These are phyloP conservation scores for Kurtzmaniella natalensis DNA, from an alignment of 1,139 yeast species.

Conservation along the genomic window DNA sequence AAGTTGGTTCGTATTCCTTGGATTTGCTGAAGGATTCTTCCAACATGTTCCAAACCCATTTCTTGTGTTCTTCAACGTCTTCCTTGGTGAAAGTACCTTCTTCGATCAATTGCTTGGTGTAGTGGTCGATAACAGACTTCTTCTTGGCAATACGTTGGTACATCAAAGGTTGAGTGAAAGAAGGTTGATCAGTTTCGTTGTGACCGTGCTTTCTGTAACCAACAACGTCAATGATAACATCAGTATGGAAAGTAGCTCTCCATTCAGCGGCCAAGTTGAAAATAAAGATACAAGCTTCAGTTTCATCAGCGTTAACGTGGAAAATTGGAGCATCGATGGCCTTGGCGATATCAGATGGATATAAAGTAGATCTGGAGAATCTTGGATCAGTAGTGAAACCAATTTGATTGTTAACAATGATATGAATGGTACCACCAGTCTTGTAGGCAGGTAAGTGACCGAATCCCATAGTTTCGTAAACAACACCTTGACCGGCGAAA, in stretches of 20 bases:
- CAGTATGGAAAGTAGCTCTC: conserved; percentile 95
- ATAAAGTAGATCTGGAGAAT: conserved; percentile 94
- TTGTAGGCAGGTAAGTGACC: conserved; percentile 89
- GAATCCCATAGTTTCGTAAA: conserved; percentile 96
- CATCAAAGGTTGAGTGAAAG: conserved; percentile 98
- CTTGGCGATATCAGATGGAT: conserved; percentile 97
- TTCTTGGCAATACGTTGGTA: conserved; percentile 86
- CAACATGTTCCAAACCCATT: conserved; percentile 95
- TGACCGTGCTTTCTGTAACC: conserved; percentile 99
- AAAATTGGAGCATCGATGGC: conserved; percentile 95
- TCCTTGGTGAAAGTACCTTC: conserved; percentile 88
- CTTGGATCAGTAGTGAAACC: conserved; percentile 99
- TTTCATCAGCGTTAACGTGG: conserved; percentile 99
- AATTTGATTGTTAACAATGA: conserved; percentile 95
- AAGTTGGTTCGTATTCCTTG: conserved; percentile 85
- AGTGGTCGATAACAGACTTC: conserved; percentile 82
- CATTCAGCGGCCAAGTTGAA: conserved; percentile 98
- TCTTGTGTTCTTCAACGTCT: conserved; percentile 92
- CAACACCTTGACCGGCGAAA: conserved; percentile 98
- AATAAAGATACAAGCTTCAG: conserved; percentile 86
- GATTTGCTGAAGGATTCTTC: conserved; percentile 87
- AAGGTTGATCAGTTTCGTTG: conserved; percentile 98
- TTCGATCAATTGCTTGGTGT: conserved; percentile 69
- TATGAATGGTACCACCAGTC: conserved; percentile 97
- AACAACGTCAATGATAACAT: conserved; percentile 92